Evolutionary conservation across 2,329 filamentous ascomycete species (phyloP), one percentile per base, ranked within the genome.

Genomic region (Dactylellina leptospora): DNA sequence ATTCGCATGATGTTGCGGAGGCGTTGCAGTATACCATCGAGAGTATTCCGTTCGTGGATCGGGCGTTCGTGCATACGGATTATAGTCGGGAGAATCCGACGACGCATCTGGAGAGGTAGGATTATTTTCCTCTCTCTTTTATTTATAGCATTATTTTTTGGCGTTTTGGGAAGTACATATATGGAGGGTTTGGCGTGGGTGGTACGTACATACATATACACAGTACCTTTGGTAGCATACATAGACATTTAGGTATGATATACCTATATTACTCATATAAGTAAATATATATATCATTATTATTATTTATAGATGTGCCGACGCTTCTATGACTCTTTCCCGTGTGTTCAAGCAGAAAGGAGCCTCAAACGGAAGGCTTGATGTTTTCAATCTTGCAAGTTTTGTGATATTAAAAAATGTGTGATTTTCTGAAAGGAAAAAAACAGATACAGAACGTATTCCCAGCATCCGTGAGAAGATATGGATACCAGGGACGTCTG

Each of bases 21-120:
- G 87, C 86, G 68, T 79, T 96, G 80, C 90, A 92, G 77, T 93
- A 95, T 80, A 91, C 95, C 73, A 83, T 95, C 30, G 91, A 95
- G 81, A 91, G 89, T 66, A 89, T 95, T 40, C 90, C 91, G 22
- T 89, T 88, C 75, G 91, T 95, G 27, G 88, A 90, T 77, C 82
- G 88, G 63, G 88, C 88, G 0, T 90, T 90, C 54, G 74, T 76
- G 22, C 75, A 76, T 74, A 68, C 74, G 54, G 75, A 76, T 70
- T 76, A 76, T 45, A 74, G 74, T 64, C 50, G 61, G 11, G 72
- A 72, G 33, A 76, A 76, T 55, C 75, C 75, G 25, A 74, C 73
- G 23, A 74, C 74, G 25, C 75, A 76, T 74, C 66, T 76, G 44
- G 69, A 73, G 59, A 60, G 69, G 28, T 73, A 33, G 38, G 27